A percentile compares a stretch with the other conserved stretches of the same genome.
Conservation (phyloP, 768 basidiomycete genomes). For the Cystofilobasidium capitatum region DNA sequence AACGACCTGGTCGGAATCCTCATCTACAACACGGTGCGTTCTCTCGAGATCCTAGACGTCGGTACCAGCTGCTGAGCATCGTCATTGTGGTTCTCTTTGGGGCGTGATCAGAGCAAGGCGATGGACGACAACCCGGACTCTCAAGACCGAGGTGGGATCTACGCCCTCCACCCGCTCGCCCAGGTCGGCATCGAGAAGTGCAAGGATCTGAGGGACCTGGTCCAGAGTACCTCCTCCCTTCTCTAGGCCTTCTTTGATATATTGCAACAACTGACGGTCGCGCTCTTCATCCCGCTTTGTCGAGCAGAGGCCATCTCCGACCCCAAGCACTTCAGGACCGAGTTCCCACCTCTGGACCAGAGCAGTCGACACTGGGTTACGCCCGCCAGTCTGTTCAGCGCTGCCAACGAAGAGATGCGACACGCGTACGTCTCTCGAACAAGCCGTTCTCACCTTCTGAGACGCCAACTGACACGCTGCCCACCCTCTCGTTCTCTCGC, state of each 20-base stretch:
- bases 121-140: background rate
- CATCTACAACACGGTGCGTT: constrained; percentile 83
- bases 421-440: constrained; percentile 54
- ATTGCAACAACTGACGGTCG: background rate
- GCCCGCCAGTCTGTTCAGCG: constrained; percentile 59
- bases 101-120: background rate
- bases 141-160: constrained; percentile 40
- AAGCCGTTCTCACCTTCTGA: background rate
- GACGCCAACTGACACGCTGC: background rate
- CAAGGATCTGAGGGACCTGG: constrained; percentile 61
- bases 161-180: constrained; percentile 63
- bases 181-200: constrained; percentile 73
- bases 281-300: background rate
- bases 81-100: background rate
- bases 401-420: constrained; percentile 79
- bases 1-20: constrained; percentile 83
- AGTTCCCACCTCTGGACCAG: constrained; percentile 1
- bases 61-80: background rate
- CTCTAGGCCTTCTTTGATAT: background rate
- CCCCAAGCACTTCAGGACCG: background rate
- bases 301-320: background rate
- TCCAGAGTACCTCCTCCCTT: constrained; percentile 46
- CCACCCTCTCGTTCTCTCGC: background rate
- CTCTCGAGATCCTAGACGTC: background rate
- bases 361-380: background rate